These are phyloP conservation scores for Capsicum baccatum DNA, from an alignment of 257 asterid genomes.

Conservation along the genomic window DNA sequence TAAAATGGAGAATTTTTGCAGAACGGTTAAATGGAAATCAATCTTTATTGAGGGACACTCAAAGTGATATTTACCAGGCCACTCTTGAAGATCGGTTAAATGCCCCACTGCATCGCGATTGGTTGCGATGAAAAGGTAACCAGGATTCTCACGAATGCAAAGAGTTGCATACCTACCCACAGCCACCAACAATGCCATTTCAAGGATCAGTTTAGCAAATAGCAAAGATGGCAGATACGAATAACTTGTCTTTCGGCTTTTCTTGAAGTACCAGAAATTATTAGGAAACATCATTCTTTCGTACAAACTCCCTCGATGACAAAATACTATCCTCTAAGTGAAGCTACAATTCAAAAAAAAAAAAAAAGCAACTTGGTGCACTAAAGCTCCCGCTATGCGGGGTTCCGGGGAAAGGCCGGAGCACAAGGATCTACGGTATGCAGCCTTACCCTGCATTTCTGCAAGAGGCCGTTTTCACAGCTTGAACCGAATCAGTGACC, in stretches of 20 bases:
- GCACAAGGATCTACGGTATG: too few species aligned
- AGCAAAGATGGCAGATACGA: not conserved
- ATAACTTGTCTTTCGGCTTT: not conserved
- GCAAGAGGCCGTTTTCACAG: too few species aligned
- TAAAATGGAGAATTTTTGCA: not conserved
- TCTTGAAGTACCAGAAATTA: not conserved
- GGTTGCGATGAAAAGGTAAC: conserved; percentile 82
- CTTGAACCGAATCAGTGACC: too few species aligned
- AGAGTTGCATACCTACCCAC: too few species aligned
- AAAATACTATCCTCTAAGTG: not conserved
- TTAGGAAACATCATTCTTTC: not conserved
- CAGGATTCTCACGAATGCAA: too few species aligned
- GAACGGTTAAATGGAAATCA: too few species aligned
- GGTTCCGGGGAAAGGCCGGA: too few species aligned
- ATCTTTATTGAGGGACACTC: too few species aligned
- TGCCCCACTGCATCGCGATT: conserved; percentile 89
- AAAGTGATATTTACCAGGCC: conserved; percentile 65
- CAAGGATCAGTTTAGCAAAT: not conserved
- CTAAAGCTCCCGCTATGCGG: too few species aligned
- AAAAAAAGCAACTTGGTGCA: too few species aligned
- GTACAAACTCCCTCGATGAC: not conserved
- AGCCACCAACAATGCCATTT: conserved; percentile 1
- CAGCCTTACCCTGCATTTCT: too few species aligned
- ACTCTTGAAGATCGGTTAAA: conserved; percentile 84
- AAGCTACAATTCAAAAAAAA: too few species aligned